phyloP scores from a whole-genome alignment of 2,329 filamentous ascomycete species.

The Aspergillus sp. region DNA sequence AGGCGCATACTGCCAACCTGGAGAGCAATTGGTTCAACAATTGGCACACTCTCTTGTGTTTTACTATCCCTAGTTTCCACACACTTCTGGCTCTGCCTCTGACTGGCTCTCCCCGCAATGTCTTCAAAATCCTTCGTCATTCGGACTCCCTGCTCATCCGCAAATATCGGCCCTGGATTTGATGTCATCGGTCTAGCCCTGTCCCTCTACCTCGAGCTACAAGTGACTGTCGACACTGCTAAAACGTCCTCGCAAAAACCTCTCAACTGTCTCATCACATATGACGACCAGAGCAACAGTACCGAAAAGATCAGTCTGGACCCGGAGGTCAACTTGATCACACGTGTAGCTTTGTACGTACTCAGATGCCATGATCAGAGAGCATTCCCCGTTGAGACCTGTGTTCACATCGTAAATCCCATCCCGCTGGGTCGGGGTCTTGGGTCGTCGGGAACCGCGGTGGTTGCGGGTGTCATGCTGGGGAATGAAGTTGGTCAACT shows the following conservation, averaged over 20 bases:
- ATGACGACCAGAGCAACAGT: constrained; percentile 77
- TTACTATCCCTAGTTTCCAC: not conserved
- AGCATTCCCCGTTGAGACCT: constrained; percentile 79
- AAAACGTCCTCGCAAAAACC: constrained; percentile 36
- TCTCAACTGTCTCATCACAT: constrained; percentile 77
- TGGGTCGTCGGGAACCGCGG: constrained; percentile 92
- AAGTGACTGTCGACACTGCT: constrained; percentile 70
- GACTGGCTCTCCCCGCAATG: constrained; percentile 12
- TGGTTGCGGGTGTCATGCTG: constrained; percentile 91
- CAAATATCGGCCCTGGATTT: constrained; percentile 96
- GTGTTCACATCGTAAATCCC: constrained; percentile 92
- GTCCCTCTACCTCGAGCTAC: constrained; percentile 88
- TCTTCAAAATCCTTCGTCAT: constrained; percentile 59
- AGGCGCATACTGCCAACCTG: not conserved
- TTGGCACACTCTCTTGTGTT: not conserved
- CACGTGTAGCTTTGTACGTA: constrained; percentile 89
- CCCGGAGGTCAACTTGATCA: constrained; percentile 88
- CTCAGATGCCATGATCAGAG: constrained; percentile 87
- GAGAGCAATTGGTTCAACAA: not conserved
- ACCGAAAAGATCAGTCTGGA: constrained; percentile 74
- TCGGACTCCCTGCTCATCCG: constrained; percentile 87
- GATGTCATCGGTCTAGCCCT: constrained; percentile 93
- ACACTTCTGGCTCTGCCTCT: not conserved
- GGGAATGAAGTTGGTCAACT: constrained; percentile 85
- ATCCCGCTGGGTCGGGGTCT: constrained; percentile 90